Evolutionary conservation across 2,329 filamentous ascomycete species (phyloP).

Genomic region (Paraphoma chrysanthemicola): DNA sequence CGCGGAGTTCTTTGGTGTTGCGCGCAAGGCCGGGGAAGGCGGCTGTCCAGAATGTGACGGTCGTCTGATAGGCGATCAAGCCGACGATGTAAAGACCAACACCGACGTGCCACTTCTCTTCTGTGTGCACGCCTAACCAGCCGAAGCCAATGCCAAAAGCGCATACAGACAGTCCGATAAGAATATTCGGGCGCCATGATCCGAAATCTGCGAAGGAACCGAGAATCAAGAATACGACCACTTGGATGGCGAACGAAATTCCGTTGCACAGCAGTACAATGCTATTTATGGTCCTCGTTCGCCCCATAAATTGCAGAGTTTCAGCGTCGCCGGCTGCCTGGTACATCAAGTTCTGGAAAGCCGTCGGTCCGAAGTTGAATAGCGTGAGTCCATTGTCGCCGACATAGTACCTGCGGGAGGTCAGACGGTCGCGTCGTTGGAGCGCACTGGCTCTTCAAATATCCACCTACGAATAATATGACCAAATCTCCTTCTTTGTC

Average conservation of each 20-base stretch:
- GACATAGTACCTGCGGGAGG: slow-evolving; percentile 63
- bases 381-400: slow-evolving; percentile 68
- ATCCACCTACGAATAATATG: slow-evolving; percentile 57
- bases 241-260: slow-evolving; percentile 72
- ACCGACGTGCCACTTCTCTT: slow-evolving; percentile 65
- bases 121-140: slow-evolving; percentile 70
- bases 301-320: slow-evolving; percentile 63
- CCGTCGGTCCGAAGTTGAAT: slow-evolving; percentile 59
- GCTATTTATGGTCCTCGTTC: slow-evolving; percentile 40
- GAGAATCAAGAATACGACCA: slow-evolving; percentile 61
- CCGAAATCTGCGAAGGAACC: slow-evolving; percentile 70
- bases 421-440: neutral
- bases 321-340: slow-evolving; percentile 65
- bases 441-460: neutral
- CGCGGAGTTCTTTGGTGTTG: slow-evolving; percentile 60
- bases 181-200: slow-evolving; percentile 63
- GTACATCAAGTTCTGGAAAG: slow-evolving; percentile 68
- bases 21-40: slow-evolving; percentile 66
- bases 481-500: slow-evolving; percentile 62
- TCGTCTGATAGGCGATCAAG: slow-evolving; percentile 71
- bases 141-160: slow-evolving; percentile 67
- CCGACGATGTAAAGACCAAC: slow-evolving; percentile 71
- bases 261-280: slow-evolving; percentile 71
- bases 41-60: slow-evolving; percentile 72
- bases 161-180: slow-evolving; percentile 61